phyloP scores from a whole-genome alignment of 2,329 filamentous ascomycete species.

The Aspergillus brunneoviolaceus region DNA sequence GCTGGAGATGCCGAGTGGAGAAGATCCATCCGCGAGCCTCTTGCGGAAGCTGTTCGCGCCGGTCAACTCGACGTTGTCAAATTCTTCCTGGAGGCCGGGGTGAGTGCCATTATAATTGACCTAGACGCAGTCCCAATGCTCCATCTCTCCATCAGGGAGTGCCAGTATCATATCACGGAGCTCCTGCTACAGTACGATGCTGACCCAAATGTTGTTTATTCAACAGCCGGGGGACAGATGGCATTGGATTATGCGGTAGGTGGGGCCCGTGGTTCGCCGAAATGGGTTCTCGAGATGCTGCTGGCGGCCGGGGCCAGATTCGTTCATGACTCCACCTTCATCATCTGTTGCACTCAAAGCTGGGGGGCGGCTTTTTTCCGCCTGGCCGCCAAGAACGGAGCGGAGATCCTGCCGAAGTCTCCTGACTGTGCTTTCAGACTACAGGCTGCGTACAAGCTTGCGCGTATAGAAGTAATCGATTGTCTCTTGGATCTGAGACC shows the following conservation, averaged over 20 bases:
- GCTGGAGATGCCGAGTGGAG: not conserved
- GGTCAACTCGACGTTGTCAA: not conserved
- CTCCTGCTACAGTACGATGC: not conserved
- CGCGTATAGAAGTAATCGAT: not conserved
- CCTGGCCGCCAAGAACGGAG: not conserved
- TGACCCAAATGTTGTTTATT: not conserved
- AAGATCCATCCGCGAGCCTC: not conserved
- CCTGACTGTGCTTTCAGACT: not conserved
- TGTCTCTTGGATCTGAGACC: not conserved
- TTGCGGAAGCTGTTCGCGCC: not conserved
- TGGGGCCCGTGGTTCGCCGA: not conserved
- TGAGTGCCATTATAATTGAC: not conserved
- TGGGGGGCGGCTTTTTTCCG: not conserved
- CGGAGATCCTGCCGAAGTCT: not conserved
- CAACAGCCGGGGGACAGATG: not conserved
- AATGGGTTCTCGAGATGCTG: not conserved
- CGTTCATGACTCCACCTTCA: not conserved
- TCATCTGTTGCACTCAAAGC: not conserved
- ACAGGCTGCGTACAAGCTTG: not conserved
- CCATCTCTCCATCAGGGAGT: not conserved
- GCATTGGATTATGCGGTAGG: not conserved
- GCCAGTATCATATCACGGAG: not conserved
- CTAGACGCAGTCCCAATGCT: not conserved
- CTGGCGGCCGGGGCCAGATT: not conserved
- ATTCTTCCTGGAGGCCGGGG: not conserved